Evolutionary conservation across 768 basidiomycete species (phyloP).

Genomic region (Kwoniella bestiolae): DNA sequence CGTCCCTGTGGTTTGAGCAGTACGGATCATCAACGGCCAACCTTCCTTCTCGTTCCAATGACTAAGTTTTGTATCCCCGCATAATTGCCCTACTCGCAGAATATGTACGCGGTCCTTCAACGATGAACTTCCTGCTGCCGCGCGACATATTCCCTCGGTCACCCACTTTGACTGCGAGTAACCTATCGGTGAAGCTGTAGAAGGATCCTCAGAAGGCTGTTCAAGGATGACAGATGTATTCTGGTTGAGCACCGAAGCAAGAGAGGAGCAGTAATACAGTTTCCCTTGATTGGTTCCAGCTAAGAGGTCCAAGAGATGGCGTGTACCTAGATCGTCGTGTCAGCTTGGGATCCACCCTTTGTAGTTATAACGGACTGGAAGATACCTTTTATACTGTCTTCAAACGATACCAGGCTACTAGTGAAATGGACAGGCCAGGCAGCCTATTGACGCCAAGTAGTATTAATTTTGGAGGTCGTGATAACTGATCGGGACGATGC

Average conservation of each 20-base stretch:
- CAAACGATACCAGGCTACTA: slow-evolving; percentile 49
- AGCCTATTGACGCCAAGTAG: slow-evolving; percentile 32
- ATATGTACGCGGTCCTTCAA: slow-evolving; percentile 36
- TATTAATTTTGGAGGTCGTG: too few species aligned
- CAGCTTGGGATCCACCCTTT: too few species aligned
- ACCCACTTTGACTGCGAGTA: slow-evolving; percentile 57
- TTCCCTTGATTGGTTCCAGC: slow-evolving; percentile 11
- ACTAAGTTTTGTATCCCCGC: slow-evolving; percentile 51
- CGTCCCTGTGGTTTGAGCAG: slow-evolving; percentile 41
- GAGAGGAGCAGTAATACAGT: slow-evolving; percentile 54
- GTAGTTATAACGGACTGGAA: too few species aligned
- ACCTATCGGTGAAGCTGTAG: slow-evolving; percentile 50
- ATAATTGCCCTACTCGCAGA: slow-evolving; percentile 53
- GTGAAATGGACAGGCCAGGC: slow-evolving; percentile 56
- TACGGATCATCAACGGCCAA: slow-evolving; percentile 55
- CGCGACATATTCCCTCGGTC: slow-evolving; percentile 48
- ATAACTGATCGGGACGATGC: too few species aligned
- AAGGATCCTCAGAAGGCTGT: slow-evolving; percentile 38
- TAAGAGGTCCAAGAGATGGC: slow-evolving; percentile 35
- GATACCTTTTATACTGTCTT: slow-evolving; percentile 49
- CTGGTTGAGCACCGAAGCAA: slow-evolving; percentile 48
- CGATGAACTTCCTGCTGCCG: slow-evolving; percentile 22
- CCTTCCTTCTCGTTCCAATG: slow-evolving; percentile 57
- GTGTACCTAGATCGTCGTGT: slow-evolving; percentile 30
- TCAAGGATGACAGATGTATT: slow-evolving; percentile 26